These are phyloP conservation scores for Eragrostis curvula DNA, from an alignment of 176 grass and related monocot species.

Conservation along the genomic window DNA sequence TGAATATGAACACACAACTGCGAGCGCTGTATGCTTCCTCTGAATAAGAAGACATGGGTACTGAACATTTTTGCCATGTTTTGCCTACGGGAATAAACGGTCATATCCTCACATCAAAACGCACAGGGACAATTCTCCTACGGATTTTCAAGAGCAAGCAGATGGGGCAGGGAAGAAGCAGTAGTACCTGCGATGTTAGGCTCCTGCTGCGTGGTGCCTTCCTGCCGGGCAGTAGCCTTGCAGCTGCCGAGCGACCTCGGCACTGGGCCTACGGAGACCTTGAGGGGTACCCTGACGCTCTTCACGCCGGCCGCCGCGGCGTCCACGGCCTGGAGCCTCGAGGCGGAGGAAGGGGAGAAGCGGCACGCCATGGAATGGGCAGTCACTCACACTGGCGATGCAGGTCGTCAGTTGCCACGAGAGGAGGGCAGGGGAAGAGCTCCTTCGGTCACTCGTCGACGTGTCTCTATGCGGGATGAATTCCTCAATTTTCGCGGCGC, in stretches of 20 bases:
- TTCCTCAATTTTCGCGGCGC: slow-evolving; percentile 16
- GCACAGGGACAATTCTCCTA: no score
- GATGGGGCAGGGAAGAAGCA: not conserved
- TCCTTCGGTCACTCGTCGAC: not conserved
- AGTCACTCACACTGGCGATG: not conserved
- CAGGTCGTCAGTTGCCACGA: not conserved
- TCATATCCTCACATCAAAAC: not conserved
- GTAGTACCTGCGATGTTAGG: slow-evolving; percentile 48
- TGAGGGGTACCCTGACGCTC: slow-evolving; percentile 37
- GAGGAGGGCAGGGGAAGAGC: not conserved
- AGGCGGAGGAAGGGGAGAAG: slow-evolving; percentile 67
- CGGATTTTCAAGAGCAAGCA: no score
- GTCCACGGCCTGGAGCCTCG: slow-evolving; percentile 67
- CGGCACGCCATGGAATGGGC: slow-evolving; percentile 69
- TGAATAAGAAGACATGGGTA: not conserved
- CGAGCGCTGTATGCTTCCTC: not conserved
- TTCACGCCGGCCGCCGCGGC: slow-evolving; percentile 42
- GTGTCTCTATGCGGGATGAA: not conserved
- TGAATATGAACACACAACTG: not conserved
- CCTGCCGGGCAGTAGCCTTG: slow-evolving; percentile 60
- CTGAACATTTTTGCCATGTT: not conserved
- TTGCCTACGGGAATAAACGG: not conserved
- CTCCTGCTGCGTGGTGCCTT: slow-evolving; percentile 73
- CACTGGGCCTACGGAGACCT: slow-evolving; percentile 17
- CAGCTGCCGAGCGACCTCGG: slow-evolving; percentile 42